Base-by-base conservation (phyloP, 2,329 filamentous ascomycete species). In the Penicillium oxalicum region DNA sequence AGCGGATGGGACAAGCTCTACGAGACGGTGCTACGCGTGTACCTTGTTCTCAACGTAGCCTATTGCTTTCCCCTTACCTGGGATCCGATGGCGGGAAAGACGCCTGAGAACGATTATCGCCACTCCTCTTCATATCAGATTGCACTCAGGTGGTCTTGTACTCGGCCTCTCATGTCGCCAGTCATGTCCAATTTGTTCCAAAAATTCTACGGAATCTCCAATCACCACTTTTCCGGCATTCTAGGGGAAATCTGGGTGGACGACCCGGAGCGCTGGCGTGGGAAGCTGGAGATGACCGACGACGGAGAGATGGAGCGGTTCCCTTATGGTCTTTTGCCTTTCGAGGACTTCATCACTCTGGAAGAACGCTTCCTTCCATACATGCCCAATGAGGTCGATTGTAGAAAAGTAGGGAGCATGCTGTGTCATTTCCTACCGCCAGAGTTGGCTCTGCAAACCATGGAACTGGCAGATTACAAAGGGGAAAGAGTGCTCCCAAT, bases 191-290 rank as follows among this genome's bases (percentile, higher is more conserved):
- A 48, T 29, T 37, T 32, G 6, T 38, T 41, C 28, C 49, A 34
- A n/a, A 24, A 41, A 9, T 50, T 47, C 37, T 50, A 47, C 29
- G 44, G 44, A 11, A 50, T 50, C 18, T 18, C 40, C 6, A n/a
- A 8, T 9, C 26, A 44, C 9, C 44, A 40, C 4, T 50, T 50
- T 11, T 5, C 26, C 18, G 12, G 24, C 2, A 0, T 12, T 5
- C 2, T 18, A 18, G 18, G 2, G 18, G 13, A 27, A n/a, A 7
- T 12, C 5, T 18, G 2, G 8, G 40, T 13, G 9, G 35, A 24
- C 8, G 37, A 51, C 25, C 5, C 41, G 12, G 28, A 44, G 11
- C 36, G 43, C 37, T 47, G 45, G 41, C 33, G 39, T 9, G 28
- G 28, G 28, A 29, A 38, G 27, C 37, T 37, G 26, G 44, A 44